Evolutionary conservation across 108 stramenopile genomes (phyloP).

Genomic region (Nitzschia sp.): DNA sequence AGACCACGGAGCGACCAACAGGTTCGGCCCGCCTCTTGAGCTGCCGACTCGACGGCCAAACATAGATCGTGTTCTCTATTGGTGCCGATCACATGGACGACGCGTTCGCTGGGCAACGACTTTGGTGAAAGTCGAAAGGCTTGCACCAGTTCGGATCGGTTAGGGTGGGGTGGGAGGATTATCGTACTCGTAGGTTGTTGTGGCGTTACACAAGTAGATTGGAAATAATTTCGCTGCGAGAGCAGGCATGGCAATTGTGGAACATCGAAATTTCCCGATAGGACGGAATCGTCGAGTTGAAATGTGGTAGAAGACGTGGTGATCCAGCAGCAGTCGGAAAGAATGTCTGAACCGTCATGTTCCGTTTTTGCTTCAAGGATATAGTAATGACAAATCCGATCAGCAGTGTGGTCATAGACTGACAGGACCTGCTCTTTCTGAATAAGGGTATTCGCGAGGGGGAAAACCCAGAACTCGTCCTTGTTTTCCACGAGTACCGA

Average conservation of each 20-base stretch:
- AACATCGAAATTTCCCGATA: background rate
- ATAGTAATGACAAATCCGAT: conserved; percentile 1
- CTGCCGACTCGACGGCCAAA: conserved; percentile 57
- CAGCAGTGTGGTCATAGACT: background rate
- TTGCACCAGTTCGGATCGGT: conserved; percentile 16
- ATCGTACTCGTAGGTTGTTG: background rate
- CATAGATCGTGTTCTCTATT: conserved; percentile 53
- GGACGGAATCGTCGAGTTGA: background rate
- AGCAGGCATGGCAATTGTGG: conserved; percentile 1
- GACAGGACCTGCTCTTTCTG: background rate
- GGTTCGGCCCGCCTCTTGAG: conserved; percentile 61
- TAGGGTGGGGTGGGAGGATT: conserved; percentile 28
- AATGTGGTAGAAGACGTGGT: conserved; percentile 3
- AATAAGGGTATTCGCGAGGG: background rate
- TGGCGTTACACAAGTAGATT: no score
- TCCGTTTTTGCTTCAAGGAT: background rate
- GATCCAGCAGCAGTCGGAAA: background rate
- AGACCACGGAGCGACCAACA: conserved; percentile 64
- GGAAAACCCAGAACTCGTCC: conserved; percentile 6
- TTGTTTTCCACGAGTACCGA: no score
- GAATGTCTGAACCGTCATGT: background rate
- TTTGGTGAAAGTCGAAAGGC: conserved; percentile 10
- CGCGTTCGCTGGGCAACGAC: conserved; percentile 15
- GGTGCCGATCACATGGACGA: conserved; percentile 63
- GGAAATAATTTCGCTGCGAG: conserved; percentile 2